phyloP scores from a whole-genome alignment of 164 flowering plant species.

The Buxus sempervirens region DNA sequence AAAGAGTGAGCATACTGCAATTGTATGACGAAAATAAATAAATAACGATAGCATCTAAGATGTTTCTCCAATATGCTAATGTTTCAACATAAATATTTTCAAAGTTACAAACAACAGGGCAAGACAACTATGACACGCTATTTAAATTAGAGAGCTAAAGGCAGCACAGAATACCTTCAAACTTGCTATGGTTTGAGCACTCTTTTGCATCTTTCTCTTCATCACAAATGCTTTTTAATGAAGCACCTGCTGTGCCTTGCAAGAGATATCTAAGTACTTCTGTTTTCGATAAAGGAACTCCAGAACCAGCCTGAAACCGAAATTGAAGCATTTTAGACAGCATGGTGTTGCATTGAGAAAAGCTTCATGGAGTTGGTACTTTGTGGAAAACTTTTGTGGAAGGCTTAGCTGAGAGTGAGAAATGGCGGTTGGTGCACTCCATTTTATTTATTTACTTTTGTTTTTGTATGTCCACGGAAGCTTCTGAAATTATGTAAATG shows the following conservation, averaged over 20 bases:
- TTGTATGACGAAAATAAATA: no score
- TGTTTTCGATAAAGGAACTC: conserved; percentile 45
- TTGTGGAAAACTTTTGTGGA: no score
- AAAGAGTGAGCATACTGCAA: no score
- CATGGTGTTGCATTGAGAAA: no score
- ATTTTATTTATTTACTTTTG: no score
- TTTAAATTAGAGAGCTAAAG: background rate
- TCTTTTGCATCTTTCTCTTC: conserved; percentile 40
- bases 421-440: no score
- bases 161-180: conserved; percentile 29
- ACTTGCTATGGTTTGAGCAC: conserved; percentile 12
- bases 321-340: no score
- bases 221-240: conserved; percentile 33
- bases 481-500: no score
- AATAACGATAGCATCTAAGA: background rate
- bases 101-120: background rate
- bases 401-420: no score
- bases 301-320: conserved; percentile 61
- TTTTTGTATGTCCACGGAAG: no score
- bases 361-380: no score
- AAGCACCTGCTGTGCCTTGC: conserved; percentile 71
- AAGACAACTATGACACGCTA: background rate
- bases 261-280: conserved; percentile 48
- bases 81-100: background rate
- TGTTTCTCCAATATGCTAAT: no score